Evolutionary conservation across 1,139 yeast species (phyloP).

Genomic region (Zygosaccharomyces sapae): DNA sequence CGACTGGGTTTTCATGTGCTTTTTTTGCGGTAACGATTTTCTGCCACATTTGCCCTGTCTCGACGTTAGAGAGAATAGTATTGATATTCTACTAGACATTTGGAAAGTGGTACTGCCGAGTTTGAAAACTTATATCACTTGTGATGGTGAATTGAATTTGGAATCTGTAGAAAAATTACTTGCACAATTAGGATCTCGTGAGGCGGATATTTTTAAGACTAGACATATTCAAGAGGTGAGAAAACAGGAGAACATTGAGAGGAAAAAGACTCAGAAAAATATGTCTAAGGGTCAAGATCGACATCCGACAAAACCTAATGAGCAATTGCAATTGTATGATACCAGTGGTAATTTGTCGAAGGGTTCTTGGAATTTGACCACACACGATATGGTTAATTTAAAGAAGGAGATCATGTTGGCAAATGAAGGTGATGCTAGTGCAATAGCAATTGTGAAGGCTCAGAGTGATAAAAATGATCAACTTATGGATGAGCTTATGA

Average conservation of each 20-base stretch:
- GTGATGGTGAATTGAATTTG: slow-evolving; percentile 80
- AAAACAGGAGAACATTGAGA: slow-evolving; percentile 57
- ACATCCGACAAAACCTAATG: slow-evolving; percentile 69
- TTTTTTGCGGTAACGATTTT: slow-evolving; percentile 98
- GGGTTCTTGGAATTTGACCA: slow-evolving; percentile 67
- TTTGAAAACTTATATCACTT: slow-evolving; percentile 74
- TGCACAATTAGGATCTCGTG: slow-evolving; percentile 62
- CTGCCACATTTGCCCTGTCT: slow-evolving; percentile 93
- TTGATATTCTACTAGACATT: slow-evolving; percentile 70
- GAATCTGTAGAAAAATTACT: slow-evolving; percentile 72
- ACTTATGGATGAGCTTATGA: slow-evolving; percentile 26
- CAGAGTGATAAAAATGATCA: slow-evolving; percentile 32
- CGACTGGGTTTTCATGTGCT: slow-evolving; percentile 99
- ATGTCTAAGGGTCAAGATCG: slow-evolving; percentile 64
- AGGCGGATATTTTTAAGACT: slow-evolving; percentile 70
- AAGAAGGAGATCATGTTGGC: slow-evolving; percentile 68
- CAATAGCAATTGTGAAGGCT: slow-evolving; percentile 60
- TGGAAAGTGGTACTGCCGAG: slow-evolving; percentile 75
- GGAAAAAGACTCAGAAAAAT: slow-evolving; percentile 49
- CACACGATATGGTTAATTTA: slow-evolving; percentile 68
- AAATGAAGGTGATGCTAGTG: slow-evolving; percentile 66
- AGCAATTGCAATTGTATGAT: slow-evolving; percentile 72
- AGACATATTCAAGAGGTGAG: slow-evolving; percentile 66
- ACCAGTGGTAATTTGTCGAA: slow-evolving; percentile 55
- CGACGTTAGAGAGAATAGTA: slow-evolving; percentile 92